phyloP scores from a whole-genome alignment of 805 yeast species.

The Saccharomyces cerevisiae region DNA sequence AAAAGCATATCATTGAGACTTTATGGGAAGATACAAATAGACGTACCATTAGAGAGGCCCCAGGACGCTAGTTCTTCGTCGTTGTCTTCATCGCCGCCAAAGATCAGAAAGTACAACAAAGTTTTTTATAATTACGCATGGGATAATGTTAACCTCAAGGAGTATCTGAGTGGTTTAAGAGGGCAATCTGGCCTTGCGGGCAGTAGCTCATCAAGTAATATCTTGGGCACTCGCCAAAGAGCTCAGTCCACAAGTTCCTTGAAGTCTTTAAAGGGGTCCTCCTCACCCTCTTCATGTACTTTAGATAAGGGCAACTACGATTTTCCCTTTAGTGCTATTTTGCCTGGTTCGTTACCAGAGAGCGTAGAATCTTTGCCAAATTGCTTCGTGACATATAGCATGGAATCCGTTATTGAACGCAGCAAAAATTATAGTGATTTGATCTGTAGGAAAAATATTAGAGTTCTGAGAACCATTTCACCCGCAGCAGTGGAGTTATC shows the following conservation, averaged over 20 bases:
- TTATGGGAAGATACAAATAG: constrained; percentile 56
- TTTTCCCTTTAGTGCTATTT: constrained; percentile 75
- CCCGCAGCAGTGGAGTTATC: constrained; percentile 81
- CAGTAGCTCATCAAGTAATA: constrained; percentile 32
- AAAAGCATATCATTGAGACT: constrained; percentile 57
- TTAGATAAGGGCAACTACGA: constrained; percentile 75
- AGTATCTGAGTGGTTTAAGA: constrained; percentile 27
- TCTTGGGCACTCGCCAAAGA: constrained; percentile 20
- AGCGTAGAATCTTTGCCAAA: constrained; percentile 86
- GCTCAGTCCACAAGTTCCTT: constrained; percentile 19
- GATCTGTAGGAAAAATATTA: constrained; percentile 57
- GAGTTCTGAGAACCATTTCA: constrained; percentile 79
- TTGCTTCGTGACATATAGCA: constrained; percentile 59
- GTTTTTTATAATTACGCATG: constrained; percentile 68
- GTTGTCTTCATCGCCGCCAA: constrained; percentile 12
- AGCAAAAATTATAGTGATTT: constrained; percentile 66
- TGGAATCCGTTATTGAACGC: constrained; percentile 76
- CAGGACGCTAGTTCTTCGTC: constrained; percentile 40
- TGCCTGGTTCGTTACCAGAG: constrained; percentile 82
- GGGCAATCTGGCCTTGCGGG: background rate
- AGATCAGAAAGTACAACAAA: constrained; percentile 48
- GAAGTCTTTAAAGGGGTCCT: constrained; percentile 26
- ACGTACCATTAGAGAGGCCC: constrained; percentile 38
- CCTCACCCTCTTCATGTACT: constrained; percentile 30
- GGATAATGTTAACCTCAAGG: constrained; percentile 57